Evolutionary conservation across 2,329 filamentous ascomycete genomes (phyloP).

Genomic region (Xylaria sp.): DNA sequence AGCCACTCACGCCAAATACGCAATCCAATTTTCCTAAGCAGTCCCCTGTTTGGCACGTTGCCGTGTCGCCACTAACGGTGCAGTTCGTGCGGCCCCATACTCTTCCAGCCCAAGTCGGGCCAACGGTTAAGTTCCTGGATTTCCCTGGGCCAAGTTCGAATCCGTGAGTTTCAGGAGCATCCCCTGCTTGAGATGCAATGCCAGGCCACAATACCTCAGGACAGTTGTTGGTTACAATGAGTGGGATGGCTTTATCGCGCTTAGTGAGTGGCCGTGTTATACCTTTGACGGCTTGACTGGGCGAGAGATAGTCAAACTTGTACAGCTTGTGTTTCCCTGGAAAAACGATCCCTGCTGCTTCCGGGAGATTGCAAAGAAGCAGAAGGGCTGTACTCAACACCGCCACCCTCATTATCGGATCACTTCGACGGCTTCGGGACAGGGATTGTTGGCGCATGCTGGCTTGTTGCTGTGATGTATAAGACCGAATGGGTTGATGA

Average conservation of each 20-base stretch:
- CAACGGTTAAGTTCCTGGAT: constrained; percentile 71
- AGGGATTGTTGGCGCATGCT: constrained; percentile 35
- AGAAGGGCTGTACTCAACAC: constrained; percentile 34
- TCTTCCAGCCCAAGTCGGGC: constrained; percentile 80
- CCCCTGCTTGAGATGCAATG: constrained; percentile 77
- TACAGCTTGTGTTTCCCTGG: constrained; percentile 48
- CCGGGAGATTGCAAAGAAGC: constrained; percentile 36
- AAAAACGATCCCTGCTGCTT: constrained; percentile 44
- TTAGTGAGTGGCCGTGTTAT: constrained; percentile 46
- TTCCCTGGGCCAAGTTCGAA: constrained; percentile 72
- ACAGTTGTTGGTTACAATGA: constrained; percentile 79
- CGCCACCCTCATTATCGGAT: constrained; percentile 12
- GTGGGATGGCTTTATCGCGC: constrained; percentile 57
- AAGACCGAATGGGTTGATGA: no score
- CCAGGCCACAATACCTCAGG: constrained; percentile 79
- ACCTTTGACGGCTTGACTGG: constrained; percentile 38
- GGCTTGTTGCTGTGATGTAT: constrained; percentile 8
- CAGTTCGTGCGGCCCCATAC: constrained; percentile 89
- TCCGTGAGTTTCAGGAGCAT: constrained; percentile 72
- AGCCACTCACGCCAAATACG: constrained; percentile 70
- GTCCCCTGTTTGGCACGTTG: constrained; percentile 79
- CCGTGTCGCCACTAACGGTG: constrained; percentile 74
- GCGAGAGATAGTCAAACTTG: constrained; percentile 47
- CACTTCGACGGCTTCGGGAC: constrained; percentile 7
- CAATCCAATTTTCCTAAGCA: constrained; percentile 78